Evolutionary conservation across 345 rosid species (phyloP).

Genomic region (Barbarea vulgaris): DNA sequence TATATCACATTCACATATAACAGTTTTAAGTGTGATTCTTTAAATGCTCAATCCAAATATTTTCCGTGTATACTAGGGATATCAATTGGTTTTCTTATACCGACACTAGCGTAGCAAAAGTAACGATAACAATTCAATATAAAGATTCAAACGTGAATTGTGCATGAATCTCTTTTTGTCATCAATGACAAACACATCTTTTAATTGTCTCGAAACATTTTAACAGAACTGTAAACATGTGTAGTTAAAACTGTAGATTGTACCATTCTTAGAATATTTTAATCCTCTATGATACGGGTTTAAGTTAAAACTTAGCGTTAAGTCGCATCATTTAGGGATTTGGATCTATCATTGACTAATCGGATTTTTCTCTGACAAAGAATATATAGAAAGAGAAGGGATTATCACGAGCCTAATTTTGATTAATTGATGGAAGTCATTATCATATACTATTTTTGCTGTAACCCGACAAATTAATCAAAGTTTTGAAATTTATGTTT

Average conservation of each 20-base stretch:
- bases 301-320: background rate
- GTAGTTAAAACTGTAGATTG: background rate
- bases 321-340: slow-evolving; percentile 29
- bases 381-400: background rate
- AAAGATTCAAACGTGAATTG: background rate
- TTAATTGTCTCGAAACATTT: background rate
- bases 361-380: background rate
- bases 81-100: background rate
- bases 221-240: background rate
- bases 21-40: background rate
- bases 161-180: background rate
- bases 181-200: background rate
- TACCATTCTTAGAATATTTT: background rate
- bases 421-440: slow-evolving; percentile 12
- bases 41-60: background rate
- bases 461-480: slow-evolving; percentile 16
- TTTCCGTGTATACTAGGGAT: background rate
- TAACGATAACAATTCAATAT: background rate
- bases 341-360: slow-evolving; percentile 28
- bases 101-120: background rate
- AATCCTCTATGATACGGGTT: background rate
- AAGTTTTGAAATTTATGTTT: background rate
- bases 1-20: slow-evolving; percentile 7
- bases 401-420: slow-evolving; percentile 19
- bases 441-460: slow-evolving; percentile 9